phyloP scores from a whole-genome alignment of 208 protist species.

The Leishmania martiniquensis region DNA sequence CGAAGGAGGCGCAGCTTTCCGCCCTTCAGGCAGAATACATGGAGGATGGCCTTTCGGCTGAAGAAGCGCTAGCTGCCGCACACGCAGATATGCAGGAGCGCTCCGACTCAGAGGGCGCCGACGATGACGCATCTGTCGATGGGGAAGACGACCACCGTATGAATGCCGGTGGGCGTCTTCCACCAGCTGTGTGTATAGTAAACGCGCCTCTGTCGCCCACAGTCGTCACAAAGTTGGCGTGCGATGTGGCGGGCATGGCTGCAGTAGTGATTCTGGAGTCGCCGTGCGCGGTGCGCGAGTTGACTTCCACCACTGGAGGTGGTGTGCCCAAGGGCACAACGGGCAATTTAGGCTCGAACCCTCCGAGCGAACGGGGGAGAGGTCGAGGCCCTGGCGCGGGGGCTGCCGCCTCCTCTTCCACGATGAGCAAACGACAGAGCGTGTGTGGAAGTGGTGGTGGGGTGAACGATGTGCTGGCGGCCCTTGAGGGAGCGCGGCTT shows the following conservation, averaged over 20 bases:
- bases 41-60: constrained; percentile 72
- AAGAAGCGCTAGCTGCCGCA: constrained; percentile 50
- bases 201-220: constrained; percentile 7
- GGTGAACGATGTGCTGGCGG: constrained; percentile 21
- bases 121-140: constrained; percentile 27
- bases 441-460: background rate
- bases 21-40: constrained; percentile 54
- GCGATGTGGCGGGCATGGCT: constrained; percentile 10
- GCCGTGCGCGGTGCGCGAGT: constrained; percentile 24
- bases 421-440: background rate
- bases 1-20: constrained; percentile 31
- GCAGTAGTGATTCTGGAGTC: constrained; percentile 27
- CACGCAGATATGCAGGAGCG: constrained; percentile 41
- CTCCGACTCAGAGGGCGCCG: constrained; percentile 32
- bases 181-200: constrained; percentile 34
- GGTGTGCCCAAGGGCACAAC: background rate
- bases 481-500: background rate
- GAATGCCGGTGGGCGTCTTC: constrained; percentile 26
- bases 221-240: constrained; percentile 12
- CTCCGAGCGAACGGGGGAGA: constrained; percentile 2
- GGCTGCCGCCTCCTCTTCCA: background rate
- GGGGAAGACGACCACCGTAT: constrained; percentile 8
- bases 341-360: background rate
- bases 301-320: background rate
- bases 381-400: constrained; percentile 3